These are phyloP conservation scores for Vanrija sp. DNA, from an alignment of 1,284 basidiomycete genomes.

Conservation along the genomic window DNA sequence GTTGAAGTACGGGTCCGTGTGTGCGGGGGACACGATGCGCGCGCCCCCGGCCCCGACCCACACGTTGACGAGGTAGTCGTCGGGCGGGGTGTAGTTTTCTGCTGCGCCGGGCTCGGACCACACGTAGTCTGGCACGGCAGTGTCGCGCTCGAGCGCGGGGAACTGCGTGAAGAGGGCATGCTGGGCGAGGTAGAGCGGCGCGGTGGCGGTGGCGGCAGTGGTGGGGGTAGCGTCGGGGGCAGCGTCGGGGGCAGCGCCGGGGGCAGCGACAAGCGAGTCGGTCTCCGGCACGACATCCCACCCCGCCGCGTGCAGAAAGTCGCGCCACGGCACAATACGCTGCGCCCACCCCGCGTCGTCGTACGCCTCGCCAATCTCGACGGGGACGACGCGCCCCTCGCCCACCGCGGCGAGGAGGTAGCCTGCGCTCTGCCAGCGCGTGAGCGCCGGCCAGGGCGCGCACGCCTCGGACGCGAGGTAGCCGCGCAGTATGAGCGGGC, in stretches of 20 bases:
- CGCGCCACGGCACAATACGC: conserved; percentile 69
- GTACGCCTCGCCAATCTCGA: conserved; percentile 86
- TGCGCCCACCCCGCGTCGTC: conserved; percentile 78
- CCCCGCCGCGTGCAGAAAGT: conserved; percentile 62
- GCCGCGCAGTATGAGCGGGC: conserved; percentile 70
- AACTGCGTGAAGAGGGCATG: conserved; percentile 83
- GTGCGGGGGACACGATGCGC: conserved; percentile 73
- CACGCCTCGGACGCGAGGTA: conserved; percentile 67
- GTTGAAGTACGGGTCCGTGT: conserved; percentile 95
- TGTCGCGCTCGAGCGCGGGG: conserved; percentile 68
- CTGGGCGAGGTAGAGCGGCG: conserved; percentile 80
- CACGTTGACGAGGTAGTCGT: conserved; percentile 64
- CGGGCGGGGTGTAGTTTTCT: conserved; percentile 63
- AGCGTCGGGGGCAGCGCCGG: background rate
- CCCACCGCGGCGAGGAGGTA: conserved; percentile 70
- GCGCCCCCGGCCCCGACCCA: conserved; percentile 77
- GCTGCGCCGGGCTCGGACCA: conserved; percentile 59
- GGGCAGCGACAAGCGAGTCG: background rate
- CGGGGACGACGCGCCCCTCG: conserved; percentile 76
- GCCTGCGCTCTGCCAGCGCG: conserved; percentile 62
- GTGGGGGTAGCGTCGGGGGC: background rate
- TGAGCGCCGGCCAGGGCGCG: conserved; percentile 53
- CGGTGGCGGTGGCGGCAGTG: background rate
- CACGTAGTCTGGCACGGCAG: conserved; percentile 79
- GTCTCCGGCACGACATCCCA: conserved; percentile 57